Evolutionary conservation across 805 yeast genomes (phyloP).

Genomic region (Yarrowia deformans): DNA sequence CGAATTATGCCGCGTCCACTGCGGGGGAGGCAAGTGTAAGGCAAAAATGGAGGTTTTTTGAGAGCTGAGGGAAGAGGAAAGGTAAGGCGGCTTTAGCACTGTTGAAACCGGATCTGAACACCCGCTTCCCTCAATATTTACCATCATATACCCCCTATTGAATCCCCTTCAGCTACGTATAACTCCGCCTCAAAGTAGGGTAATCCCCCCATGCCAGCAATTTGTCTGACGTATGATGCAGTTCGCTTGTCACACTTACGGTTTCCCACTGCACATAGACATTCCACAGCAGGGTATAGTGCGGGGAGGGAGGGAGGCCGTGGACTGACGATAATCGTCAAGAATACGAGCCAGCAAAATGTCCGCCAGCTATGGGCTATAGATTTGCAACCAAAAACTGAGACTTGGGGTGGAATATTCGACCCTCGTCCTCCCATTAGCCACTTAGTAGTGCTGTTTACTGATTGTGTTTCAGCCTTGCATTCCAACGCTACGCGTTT

Average conservation of each 20-base stretch:
- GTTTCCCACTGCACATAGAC: constrained; percentile 22
- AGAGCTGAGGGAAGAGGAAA: background rate
- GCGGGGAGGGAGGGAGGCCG: constrained; percentile 2
- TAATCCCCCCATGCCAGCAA: constrained; percentile 36
- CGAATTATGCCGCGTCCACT: constrained; percentile 25
- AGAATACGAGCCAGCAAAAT: constrained; percentile 5
- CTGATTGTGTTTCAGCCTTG: constrained; percentile 12
- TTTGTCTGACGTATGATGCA: constrained; percentile 25
- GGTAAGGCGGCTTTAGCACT: too few species aligned
- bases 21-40: constrained; percentile 30
- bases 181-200: constrained; percentile 6
- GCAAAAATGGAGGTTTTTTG: background rate
- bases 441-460: background rate
- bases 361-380: too few species aligned
- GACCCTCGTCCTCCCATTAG: background rate
- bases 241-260: constrained; percentile 29
- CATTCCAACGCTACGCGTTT: constrained; percentile 18
- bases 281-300: constrained; percentile 19
- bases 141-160: background rate
- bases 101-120: background rate
- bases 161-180: background rate
- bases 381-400: background rate
- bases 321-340: constrained; percentile 1
- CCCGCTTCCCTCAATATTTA: background rate
- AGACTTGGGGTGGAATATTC: background rate